These are phyloP conservation scores for Venturia nashicola DNA, from an alignment of 2,329 filamentous ascomycete species.

Conservation along the genomic window DNA sequence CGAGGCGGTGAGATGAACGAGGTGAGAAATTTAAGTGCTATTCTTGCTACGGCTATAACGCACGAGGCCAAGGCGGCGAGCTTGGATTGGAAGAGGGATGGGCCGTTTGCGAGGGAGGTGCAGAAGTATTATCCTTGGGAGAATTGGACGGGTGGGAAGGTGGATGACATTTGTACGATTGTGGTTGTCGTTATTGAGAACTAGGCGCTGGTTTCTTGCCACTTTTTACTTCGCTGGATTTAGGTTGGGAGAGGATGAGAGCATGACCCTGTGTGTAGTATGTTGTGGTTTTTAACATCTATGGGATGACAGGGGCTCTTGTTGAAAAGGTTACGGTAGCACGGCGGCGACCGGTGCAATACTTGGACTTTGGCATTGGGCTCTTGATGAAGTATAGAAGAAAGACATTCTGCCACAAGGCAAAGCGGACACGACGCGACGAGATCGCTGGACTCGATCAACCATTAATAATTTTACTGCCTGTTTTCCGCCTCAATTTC, in stretches of 20 bases:
- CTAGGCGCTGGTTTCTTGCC: not conserved
- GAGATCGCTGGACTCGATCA: too few species aligned
- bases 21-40: slow-evolving; percentile 50
- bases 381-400: not conserved
- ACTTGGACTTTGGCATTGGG: not conserved
- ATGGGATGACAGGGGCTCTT: not conserved
- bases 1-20: not conserved
- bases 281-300: too few species aligned
- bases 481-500: too few species aligned
- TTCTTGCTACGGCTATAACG: slow-evolving; percentile 68
- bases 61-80: slow-evolving; percentile 76
- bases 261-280: too few species aligned
- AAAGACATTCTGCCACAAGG: not conserved
- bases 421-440: not conserved
- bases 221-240: not conserved
- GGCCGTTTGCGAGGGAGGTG: slow-evolving; percentile 90
- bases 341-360: not conserved
- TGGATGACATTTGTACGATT: slow-evolving; percentile 89
- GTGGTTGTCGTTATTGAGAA: slow-evolving; percentile 35
- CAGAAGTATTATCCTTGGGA: slow-evolving; percentile 78
- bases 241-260: not conserved
- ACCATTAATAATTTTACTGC: too few species aligned
- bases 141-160: slow-evolving; percentile 81
- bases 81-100: slow-evolving; percentile 67
- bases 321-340: not conserved